Percentiles rank a stretch among this genome's conserved stretches.
Evolutionary conservation across 495 filamentous ascomycete genomes (phyloP).

Genomic region (Poronia punctata): DNA sequence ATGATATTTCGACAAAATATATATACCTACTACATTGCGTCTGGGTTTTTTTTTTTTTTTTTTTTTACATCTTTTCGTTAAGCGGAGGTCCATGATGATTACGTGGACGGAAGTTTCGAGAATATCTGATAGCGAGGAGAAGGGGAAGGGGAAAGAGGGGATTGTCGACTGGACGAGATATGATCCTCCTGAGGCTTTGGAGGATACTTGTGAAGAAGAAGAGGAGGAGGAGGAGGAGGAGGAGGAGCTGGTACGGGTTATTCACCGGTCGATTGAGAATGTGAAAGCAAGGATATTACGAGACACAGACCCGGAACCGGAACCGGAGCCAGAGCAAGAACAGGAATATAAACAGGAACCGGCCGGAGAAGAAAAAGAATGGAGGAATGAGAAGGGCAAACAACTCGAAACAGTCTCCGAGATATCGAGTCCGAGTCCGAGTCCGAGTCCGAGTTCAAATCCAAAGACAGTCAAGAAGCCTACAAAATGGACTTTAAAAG

Average conservation of each 20-base stretch:
- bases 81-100: too few species aligned
- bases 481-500: conserved; percentile 11
- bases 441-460: background rate
- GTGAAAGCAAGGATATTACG: conserved; percentile 23
- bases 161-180: conserved; percentile 31
- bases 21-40: too few species aligned
- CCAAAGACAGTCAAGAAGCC: conserved; percentile 9
- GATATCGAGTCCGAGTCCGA: background rate
- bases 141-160: too few species aligned
- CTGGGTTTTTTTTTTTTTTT: too few species aligned
- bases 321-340: too few species aligned
- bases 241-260: conserved; percentile 23
- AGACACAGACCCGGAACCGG: too few species aligned
- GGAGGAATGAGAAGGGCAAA: conserved; percentile 9
- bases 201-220: conserved; percentile 12
- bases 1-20: too few species aligned
- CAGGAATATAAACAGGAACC: background rate
- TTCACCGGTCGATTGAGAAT: conserved; percentile 25
- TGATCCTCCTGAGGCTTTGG: conserved; percentile 26
- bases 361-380: conserved; percentile 16
- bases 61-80: too few species aligned
- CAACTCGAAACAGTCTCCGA: conserved; percentile 10
- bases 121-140: too few species aligned
- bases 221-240: conserved; percentile 20
- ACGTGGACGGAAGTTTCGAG: too few species aligned